Evolutionary conservation across 495 filamentous ascomycete species (phyloP).

Genomic region (Hypoxylon lienhwacheense): DNA sequence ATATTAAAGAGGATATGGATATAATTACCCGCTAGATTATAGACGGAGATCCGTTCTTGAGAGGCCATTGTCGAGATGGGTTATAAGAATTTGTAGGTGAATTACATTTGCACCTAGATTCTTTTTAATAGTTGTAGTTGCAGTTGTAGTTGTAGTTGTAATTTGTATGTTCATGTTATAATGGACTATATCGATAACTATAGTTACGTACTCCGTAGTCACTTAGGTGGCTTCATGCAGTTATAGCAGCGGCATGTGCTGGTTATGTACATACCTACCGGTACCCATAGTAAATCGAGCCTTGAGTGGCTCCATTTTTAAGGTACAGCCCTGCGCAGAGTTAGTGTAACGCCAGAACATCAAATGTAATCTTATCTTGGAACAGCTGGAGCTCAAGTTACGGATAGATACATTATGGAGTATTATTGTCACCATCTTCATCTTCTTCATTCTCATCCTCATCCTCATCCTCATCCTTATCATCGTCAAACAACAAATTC

Average conservation of each 20-base stretch:
- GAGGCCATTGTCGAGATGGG: constrained; percentile 44
- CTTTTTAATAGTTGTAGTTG: too few species aligned
- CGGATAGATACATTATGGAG: too few species aligned
- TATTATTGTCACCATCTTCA: too few species aligned
- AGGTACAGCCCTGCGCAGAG: constrained; percentile 26
- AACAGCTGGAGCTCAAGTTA: not conserved
- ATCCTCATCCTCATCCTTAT: too few species aligned
- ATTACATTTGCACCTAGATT: not conserved
- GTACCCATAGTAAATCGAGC: constrained; percentile 12
- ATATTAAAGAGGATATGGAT: not conserved
- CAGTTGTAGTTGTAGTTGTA: too few species aligned
- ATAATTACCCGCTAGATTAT: constrained; percentile 64
- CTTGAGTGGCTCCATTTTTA: constrained; percentile 29
- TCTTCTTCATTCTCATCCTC: too few species aligned
- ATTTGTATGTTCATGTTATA: too few species aligned
- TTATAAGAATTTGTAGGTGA: not conserved
- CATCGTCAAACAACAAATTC: too few species aligned
- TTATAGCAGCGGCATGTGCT: too few species aligned
- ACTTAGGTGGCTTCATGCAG: constrained; percentile 30
- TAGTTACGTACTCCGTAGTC: too few species aligned
- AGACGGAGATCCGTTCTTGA: constrained; percentile 64
- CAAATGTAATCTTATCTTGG: too few species aligned
- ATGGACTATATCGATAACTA: too few species aligned
- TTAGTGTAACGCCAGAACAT: constrained; percentile 17
- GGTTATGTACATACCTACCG: not conserved